Conservation (phyloP, 2,329 filamentous ascomycete genomes). For the Colletotrichum sublineola region DNA sequence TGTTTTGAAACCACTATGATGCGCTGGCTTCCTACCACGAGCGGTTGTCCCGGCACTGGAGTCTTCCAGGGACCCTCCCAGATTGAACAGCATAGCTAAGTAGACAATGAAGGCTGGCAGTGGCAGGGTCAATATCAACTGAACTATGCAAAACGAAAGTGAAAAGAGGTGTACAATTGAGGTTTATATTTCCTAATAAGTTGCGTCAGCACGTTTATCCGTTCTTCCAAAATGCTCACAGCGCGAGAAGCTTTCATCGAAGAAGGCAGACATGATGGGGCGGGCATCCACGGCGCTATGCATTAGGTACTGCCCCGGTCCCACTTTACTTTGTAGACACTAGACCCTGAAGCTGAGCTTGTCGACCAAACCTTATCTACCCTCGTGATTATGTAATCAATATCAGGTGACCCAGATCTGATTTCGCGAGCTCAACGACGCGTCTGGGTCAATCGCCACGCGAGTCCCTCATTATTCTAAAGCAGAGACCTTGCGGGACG, state of each 20-base stretch:
- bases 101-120: neutral
- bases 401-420: slow-evolving; percentile 40
- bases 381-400: neutral
- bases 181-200: neutral
- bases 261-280: neutral
- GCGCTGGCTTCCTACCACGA: neutral
- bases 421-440: slow-evolving; percentile 41
- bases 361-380: slow-evolving; percentile 2
- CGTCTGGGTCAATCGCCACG: slow-evolving; percentile 21
- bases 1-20: neutral
- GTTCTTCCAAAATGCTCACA: neutral
- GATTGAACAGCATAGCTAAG: neutral
- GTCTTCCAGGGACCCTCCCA: slow-evolving; percentile 23
- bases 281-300: neutral
- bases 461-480: neutral
- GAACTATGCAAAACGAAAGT: neutral
- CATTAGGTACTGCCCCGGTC: neutral
- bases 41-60: neutral
- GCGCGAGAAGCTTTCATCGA: neutral
- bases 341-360: neutral
- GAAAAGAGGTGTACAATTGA: neutral
- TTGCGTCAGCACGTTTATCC: too few relatives aligned
- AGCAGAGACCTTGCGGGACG: neutral
- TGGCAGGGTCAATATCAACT: neutral
- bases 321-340: neutral